Percentiles rank a stretch among this genome's conserved stretches.
Conservation (phyloP, 495 filamentous ascomycete genomes). For the Neurospora intermedia region DNA sequence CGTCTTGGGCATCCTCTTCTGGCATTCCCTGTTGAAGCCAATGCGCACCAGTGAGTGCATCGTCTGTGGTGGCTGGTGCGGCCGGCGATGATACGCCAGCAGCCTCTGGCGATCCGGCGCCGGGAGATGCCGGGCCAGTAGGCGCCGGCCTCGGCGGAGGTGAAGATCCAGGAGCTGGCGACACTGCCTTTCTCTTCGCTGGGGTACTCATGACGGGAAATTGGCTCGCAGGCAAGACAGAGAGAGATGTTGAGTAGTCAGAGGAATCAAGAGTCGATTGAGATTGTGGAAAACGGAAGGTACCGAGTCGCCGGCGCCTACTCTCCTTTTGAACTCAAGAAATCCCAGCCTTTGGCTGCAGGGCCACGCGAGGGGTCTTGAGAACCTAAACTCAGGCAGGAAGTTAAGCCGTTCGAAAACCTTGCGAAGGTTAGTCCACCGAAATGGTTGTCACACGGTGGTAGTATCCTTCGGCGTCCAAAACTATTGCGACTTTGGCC, state of each 20-base stretch:
- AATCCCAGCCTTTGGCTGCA: not conserved
- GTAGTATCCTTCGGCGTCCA: not conserved
- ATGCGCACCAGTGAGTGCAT: not conserved
- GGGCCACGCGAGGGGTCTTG: not conserved
- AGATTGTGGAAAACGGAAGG: not conserved
- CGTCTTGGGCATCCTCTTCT: not conserved
- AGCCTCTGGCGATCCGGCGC: not conserved
- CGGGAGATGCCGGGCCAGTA: not conserved
- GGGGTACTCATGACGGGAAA: not conserved
- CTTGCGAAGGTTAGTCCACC: not conserved
- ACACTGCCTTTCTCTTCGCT: not conserved
- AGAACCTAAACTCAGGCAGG: not conserved
- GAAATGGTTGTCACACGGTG: not conserved
- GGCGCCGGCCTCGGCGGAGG: not conserved
- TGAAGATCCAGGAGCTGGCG: not conserved
- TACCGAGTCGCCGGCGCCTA: not conserved
- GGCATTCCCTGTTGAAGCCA: not conserved
- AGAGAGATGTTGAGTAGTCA: not conserved
- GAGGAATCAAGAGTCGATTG: not conserved
- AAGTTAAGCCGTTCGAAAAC: not conserved
- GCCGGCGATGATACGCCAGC: not conserved
- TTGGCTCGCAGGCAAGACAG: not conserved
- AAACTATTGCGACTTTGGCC: not conserved
- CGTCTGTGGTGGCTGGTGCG: not conserved
- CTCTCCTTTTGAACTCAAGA: not conserved